A percentile compares a stretch with the other conserved stretches of the same genome.
Conservation (phyloP, 2,329 filamentous ascomycete genomes). For the Geosmithia flava region DNA sequence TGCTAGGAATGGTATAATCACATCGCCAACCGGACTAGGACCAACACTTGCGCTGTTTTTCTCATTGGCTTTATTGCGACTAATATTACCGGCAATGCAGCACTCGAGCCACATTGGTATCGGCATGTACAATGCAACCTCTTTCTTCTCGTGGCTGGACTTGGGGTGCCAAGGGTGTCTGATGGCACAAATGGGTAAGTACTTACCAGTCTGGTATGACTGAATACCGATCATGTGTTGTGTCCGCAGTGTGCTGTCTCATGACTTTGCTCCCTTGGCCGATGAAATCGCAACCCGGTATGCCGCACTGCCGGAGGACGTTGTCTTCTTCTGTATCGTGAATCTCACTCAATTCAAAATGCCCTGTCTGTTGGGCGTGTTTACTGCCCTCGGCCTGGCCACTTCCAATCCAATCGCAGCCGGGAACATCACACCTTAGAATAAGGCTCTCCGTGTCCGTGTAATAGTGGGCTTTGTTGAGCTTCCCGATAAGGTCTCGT, state of each 20-base stretch:
- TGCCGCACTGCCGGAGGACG: conserved; percentile 66
- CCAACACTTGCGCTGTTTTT: no score
- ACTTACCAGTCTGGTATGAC: conserved; percentile 20
- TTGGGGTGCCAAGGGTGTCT: no score
- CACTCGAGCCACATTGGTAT: no score
- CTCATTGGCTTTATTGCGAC: no score
- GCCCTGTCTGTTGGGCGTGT: conserved; percentile 50
- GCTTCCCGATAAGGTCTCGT: conserved; percentile 47
- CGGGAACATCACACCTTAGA: conserved; percentile 57
- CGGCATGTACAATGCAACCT: no score
- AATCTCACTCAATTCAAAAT: conserved; percentile 44
- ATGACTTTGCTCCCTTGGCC: conserved; percentile 53
- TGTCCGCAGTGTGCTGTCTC: conserved; percentile 43
- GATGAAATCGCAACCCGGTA: conserved; percentile 45
- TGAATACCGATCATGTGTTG: conserved; percentile 38
- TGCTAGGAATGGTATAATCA: no score
- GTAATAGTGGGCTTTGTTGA: conserved; percentile 67
- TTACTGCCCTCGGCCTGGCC: conserved; percentile 50
- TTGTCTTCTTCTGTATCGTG: conserved; percentile 76
- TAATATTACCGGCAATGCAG: no score
- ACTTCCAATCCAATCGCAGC: conserved; percentile 55
- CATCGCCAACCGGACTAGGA: no score
- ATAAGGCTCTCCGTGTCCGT: conserved; percentile 76
- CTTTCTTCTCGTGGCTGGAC: no score
- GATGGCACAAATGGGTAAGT: no score